Evolutionary conservation across 164 flowering plant species (phyloP), one percentile per base, ranked within the genome.

Genomic region (Euptelea pleiosperma): DNA sequence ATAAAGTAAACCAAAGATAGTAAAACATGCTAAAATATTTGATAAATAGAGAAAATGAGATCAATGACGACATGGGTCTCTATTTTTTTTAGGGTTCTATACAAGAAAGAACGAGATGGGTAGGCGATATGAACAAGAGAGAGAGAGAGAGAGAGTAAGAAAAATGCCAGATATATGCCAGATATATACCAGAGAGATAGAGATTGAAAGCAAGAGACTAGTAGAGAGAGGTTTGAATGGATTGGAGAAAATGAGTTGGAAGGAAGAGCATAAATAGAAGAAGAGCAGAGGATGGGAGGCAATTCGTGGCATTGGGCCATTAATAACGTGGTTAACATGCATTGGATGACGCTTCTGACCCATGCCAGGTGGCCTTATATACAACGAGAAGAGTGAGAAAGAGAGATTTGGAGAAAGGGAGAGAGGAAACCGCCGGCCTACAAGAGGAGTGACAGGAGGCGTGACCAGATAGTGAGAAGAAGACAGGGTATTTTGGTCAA

Each of bases 291-390:
- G 4, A n/a, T 16, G 25, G 21, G n/a, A 34, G 54, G 28, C 44
- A 26, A n/a, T 35, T 44, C 47, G 41, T 41, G 50, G 18, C 50
- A 52, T 26, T n/a, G 35, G 28, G 33, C 8, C 22, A 57, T 35
- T 33, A 39, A 49, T 57, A 35, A 55, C 18, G 55, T 46, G 46
- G 60, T 63, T 55, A 37, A 61, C 55, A 63, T 47, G 62, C 59
- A 55, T 46, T 56, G 54, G 61, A 52, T 21, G 41, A 29, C n/a
- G 56, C 16, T 50, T 57, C 49, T 34, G 6, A 42, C 15, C 33
- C 3, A 5, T 22, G 68, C 49, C 62, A 64, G 30, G 24, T 64
- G 68, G 62, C 52, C 24, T 9, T 8, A 34, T 4, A 0, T 15
- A 21, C 9, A 16, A 44, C 15, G 12, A 11, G 16, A 11, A 45